These are phyloP conservation scores for Monosporascus sp. DNA, from an alignment of 2,329 filamentous ascomycete genomes.

Conservation along the genomic window DNA sequence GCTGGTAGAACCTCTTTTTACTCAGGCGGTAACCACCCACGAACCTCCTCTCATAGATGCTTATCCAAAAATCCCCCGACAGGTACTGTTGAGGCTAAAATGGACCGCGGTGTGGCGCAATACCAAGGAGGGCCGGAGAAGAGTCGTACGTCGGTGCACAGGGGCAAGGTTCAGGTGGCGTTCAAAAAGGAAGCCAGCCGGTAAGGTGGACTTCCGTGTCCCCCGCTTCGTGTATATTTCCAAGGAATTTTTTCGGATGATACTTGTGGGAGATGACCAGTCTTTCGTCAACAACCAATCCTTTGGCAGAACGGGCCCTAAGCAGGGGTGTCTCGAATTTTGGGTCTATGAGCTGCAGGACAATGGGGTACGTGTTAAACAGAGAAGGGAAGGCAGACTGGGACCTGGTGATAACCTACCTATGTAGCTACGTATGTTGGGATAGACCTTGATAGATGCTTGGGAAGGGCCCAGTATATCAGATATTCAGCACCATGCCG, in stretches of 20 bases:
- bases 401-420: not conserved
- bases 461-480: not conserved
- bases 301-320: constrained; percentile 9
- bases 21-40: not conserved
- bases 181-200: constrained; percentile 11
- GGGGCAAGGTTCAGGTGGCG: constrained; percentile 9
- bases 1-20: not conserved
- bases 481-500: not conserved
- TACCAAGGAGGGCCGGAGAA: constrained; percentile 10
- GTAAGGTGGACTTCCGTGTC: constrained; percentile 6
- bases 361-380: constrained; percentile 7
- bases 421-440: too few relatives aligned
- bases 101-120: constrained; percentile 15
- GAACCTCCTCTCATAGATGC: not conserved
- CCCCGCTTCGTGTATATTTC: constrained; percentile 12
- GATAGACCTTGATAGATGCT: not conserved
- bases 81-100: constrained; percentile 7
- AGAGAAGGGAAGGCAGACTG: not conserved
- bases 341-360: constrained; percentile 13
- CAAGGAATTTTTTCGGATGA: constrained; percentile 1
- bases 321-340: constrained; percentile 11
- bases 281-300: constrained; percentile 12
- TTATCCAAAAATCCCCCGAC: not conserved
- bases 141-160: constrained; percentile 10
- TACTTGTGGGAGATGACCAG: constrained; percentile 8